A percentile compares a stretch with the other conserved stretches of the same genome.
Conservation (phyloP, 257 asterid species). For the Euphrasia confusa region DNA sequence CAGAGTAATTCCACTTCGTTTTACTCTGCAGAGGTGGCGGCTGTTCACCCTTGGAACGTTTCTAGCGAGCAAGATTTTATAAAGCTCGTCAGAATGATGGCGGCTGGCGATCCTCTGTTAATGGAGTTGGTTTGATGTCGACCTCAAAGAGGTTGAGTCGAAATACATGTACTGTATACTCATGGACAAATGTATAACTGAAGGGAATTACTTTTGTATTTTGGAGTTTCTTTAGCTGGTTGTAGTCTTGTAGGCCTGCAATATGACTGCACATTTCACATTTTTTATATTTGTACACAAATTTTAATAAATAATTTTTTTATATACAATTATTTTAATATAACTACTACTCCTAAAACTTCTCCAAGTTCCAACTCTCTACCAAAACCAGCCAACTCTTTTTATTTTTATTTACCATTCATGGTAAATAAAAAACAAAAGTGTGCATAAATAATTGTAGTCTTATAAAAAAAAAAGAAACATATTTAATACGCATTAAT, state of each 20-base stretch:
- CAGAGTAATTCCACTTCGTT: conserved; percentile 62
- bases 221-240: conserved; percentile 23
- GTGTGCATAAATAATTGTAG: too few relatives aligned
- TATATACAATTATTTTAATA: too few relatives aligned
- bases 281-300: too few relatives aligned
- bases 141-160: conserved; percentile 30
- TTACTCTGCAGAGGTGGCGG: conserved; percentile 85
- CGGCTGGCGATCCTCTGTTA: conserved; percentile 90
- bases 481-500: too few relatives aligned
- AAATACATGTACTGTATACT: conserved; percentile 29
- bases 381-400: too few relatives aligned
- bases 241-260: conserved; percentile 21
- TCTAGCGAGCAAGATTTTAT: conserved; percentile 88
- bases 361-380: too few relatives aligned
- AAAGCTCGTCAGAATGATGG: conserved; percentile 75
- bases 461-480: too few relatives aligned
- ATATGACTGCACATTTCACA: too few relatives aligned
- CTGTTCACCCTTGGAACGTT: conserved; percentile 88
- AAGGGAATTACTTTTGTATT: background rate
- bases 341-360: too few relatives aligned
- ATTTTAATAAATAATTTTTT: too few relatives aligned
- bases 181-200: conserved; percentile 17
- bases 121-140: conserved; percentile 69
- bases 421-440: too few relatives aligned
- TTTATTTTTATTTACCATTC: too few relatives aligned